phyloP scores from a whole-genome alignment of 202 grass and related monocot genomes.

The Saccharum hybrid region DNA sequence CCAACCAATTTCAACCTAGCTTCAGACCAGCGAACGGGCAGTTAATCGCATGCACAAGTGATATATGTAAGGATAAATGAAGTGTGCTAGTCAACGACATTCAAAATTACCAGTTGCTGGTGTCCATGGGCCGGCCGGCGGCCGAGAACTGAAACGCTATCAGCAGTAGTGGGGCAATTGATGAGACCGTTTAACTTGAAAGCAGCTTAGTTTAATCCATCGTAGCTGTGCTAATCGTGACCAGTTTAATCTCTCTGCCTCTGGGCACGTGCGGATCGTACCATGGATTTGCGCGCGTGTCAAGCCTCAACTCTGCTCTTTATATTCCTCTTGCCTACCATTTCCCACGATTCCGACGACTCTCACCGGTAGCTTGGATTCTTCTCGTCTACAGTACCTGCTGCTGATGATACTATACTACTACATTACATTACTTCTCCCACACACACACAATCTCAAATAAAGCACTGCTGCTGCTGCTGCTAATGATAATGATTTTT shows the following conservation, averaged over 20 bases:
- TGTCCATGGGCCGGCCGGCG: not conserved
- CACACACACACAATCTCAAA: not conserved
- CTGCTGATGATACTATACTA: not conserved
- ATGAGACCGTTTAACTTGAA: not conserved
- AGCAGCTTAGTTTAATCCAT: not conserved
- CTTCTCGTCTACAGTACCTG: not conserved
- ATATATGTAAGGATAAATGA: not conserved
- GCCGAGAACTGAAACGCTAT: not conserved
- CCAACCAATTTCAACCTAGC: too few species aligned
- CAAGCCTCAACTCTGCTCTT: conserved; percentile 36
- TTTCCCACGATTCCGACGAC: not conserved
- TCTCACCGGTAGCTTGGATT: not conserved
- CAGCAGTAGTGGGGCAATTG: not conserved
- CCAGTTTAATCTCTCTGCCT: not conserved
- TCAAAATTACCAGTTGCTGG: not conserved
- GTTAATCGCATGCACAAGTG: not conserved
- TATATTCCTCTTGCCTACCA: conserved; percentile 42
- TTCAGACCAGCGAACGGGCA: too few species aligned
- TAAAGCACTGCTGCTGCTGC: not conserved
- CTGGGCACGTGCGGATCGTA: conserved; percentile 53
- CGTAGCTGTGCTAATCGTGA: not conserved
- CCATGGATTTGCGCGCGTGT: conserved; percentile 46
- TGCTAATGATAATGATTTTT: not conserved
- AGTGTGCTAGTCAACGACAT: not conserved
- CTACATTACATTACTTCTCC: not conserved